Base-by-base conservation (phyloP, 2,329 filamentous ascomycete species). In the Corynespora cassiicola region DNA sequence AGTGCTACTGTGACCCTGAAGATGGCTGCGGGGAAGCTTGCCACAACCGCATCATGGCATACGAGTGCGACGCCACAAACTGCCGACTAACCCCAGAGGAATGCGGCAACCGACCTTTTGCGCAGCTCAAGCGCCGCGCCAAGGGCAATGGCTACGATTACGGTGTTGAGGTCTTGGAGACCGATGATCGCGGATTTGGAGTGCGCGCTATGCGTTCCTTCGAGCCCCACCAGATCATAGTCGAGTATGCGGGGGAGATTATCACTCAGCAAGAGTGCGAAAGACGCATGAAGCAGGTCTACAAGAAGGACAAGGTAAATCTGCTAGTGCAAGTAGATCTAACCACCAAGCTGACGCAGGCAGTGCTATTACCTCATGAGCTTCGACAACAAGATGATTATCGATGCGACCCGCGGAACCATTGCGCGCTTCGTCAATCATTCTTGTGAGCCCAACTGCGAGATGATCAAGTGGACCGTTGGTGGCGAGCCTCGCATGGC, bases 281-380 rank as follows among this genome's bases (percentile, higher is more conserved):
- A 65, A 82, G 87, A 30, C 85, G 94, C 38, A 96, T 97, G 91
- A 90, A 88, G 43, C 87, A 92, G 47, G 81, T 87, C 42, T 99
- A 99, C 74, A 95, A 94, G 68, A 82, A 96, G 64, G 95, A 96
- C 57, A 86, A 94, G 72, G 90, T 95, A 67, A 68, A 82, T 17
- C 18, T 17, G 8, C 12, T 22, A 8, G 20, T 14, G 6, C 15
- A 24, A 5, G 19, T 9, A 6, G n/a, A 7, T 10, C 20, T 17
- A 23, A 36, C 58, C 65, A 34, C 65, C 50, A 12, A 26, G 2
- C n/a, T n/a, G n/a, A n/a, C n/a, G n/a, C n/a, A 36, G 27, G 14
- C 54, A 96, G 88, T 96, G 90, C 70, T 97, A 96, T 70, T 99
- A 99, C 68, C 77, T 99, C 32, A 99, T 99, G 94, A 90, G 90